Conservation (phyloP, 768 basidiomycete genomes). For the Hygrophoropsis aurantiaca region DNA sequence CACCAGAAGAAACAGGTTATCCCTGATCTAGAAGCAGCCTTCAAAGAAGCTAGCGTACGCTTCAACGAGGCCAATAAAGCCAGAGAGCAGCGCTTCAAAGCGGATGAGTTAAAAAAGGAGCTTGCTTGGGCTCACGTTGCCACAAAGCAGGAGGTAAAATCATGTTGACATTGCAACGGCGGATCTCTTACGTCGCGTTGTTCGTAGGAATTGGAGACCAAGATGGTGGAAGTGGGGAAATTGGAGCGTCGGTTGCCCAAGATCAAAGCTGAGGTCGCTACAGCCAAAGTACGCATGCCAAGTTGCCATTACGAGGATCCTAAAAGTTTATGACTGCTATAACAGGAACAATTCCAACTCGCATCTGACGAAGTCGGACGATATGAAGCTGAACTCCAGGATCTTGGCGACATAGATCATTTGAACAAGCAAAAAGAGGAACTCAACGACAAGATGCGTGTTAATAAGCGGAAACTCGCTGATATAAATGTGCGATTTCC, state of each 20-base stretch:
- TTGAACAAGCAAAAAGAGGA: constrained; percentile 39
- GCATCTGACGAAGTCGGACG: constrained; percentile 36
- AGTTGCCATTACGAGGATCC: not conserved
- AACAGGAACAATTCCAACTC: constrained; percentile 32
- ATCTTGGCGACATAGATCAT: constrained; percentile 47
- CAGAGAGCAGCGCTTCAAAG: constrained; percentile 64
- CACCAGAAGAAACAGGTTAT: constrained; percentile 72
- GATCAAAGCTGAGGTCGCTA: constrained; percentile 37
- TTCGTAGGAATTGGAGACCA: constrained; percentile 42
- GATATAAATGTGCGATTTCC: constrained; percentile 44
- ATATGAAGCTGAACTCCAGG: constrained; percentile 39
- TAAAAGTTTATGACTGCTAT: constrained; percentile 4
- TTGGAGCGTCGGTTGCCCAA: constrained; percentile 37
- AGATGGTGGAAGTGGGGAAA: constrained; percentile 42
- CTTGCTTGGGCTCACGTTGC: constrained; percentile 86
- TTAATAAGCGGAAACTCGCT: constrained; percentile 43
- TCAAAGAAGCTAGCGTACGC: constrained; percentile 55
- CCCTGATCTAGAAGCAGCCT: constrained; percentile 66
- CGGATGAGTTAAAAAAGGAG: constrained; percentile 73
- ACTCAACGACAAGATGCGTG: constrained; percentile 40
- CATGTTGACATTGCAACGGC: not conserved
- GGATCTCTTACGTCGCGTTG: not conserved
- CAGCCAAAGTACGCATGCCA: constrained; percentile 36
- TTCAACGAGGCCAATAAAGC: constrained; percentile 77
- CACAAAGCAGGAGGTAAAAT: constrained; percentile 61